Evolutionary conservation across 768 basidiomycete species (phyloP).

Genomic region (Cantharellus anzutake): DNA sequence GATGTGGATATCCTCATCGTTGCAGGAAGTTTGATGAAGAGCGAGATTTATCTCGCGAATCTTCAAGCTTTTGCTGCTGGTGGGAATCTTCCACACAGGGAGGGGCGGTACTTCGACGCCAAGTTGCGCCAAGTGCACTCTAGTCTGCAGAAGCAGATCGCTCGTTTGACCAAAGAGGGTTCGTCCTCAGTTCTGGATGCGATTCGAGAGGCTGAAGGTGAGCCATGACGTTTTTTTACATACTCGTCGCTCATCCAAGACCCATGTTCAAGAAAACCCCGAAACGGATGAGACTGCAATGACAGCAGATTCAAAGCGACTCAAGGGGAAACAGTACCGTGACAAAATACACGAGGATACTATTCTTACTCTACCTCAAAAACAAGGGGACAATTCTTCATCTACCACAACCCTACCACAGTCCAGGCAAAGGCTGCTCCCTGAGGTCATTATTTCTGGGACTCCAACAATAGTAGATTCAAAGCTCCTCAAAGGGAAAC

Average conservation of each 20-base stretch:
- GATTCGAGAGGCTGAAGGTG: slow-evolving; percentile 50
- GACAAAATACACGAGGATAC: slow-evolving; percentile 14
- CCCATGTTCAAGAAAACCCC: not conserved
- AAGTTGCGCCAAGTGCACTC: slow-evolving; percentile 44
- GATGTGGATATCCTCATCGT: slow-evolving; percentile 76
- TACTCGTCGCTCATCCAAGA: not conserved
- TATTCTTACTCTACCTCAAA: not conserved
- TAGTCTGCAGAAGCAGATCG: slow-evolving; percentile 43
- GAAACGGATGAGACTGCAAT: slow-evolving; percentile 28
- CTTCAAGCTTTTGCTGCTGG: slow-evolving; percentile 50
- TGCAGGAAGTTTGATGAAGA: slow-evolving; percentile 73
- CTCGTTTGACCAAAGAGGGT: slow-evolving; percentile 46
- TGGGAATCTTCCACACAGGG: slow-evolving; percentile 41
- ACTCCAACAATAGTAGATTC: slow-evolving; percentile 9
- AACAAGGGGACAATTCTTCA: not conserved
- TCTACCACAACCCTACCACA: not conserved
- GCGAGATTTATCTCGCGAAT: slow-evolving; percentile 54
- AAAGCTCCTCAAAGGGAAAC: slow-evolving; percentile 60
- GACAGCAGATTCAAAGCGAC: slow-evolving; percentile 33
- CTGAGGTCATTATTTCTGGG: too few species aligned
- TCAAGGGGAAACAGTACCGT: slow-evolving; percentile 59
- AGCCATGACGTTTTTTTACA: not conserved
- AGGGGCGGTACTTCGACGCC: slow-evolving; percentile 82
- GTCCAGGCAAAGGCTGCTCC: not conserved
- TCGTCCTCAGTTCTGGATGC: slow-evolving; percentile 37